Percentiles rank a stretch among this genome's conserved stretches.
Evolutionary conservation across 2,329 filamentous ascomycete genomes (phyloP).

Genomic region (Exophiala phaeomuriformis): DNA sequence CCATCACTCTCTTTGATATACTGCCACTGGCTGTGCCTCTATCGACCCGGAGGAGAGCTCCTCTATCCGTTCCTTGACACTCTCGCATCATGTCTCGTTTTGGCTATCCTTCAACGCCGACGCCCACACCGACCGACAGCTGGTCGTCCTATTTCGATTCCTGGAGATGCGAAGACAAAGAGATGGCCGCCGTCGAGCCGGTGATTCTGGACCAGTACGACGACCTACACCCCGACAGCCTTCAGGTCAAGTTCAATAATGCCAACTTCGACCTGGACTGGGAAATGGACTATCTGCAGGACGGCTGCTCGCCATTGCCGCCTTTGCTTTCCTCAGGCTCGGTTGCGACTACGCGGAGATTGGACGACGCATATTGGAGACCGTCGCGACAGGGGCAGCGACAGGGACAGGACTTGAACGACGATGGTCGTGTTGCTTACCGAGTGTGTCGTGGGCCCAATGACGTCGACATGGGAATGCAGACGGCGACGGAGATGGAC

Average conservation of each 20-base stretch:
- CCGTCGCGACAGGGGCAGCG: conserved; percentile 2
- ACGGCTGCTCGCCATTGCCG: conserved; percentile 7
- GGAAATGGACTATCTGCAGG: conserved; percentile 9
- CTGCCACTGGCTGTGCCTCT: neutral
- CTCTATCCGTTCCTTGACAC: neutral
- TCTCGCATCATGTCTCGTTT: conserved; percentile 4
- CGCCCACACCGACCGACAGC: conserved; percentile 13
- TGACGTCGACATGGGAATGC: conserved; percentile 6
- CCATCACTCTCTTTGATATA: neutral
- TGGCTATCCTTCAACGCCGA: conserved; percentile 6
- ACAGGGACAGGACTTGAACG: conserved; percentile 1
- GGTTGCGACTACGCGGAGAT: conserved; percentile 2
- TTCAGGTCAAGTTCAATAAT: conserved; percentile 9
- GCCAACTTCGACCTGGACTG: conserved; percentile 12
- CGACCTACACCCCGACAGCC: conserved; percentile 13
- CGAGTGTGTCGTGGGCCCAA: neutral
- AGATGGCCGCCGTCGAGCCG: conserved; percentile 13
- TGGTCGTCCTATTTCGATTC: conserved; percentile 23
- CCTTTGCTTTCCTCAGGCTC: neutral
- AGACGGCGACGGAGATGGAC: conserved; percentile 1
- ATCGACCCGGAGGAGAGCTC: neutral
- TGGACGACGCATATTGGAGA: conserved; percentile 1
- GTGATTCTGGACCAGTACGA: conserved; percentile 17
- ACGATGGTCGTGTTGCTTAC: neutral
- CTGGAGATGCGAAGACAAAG: conserved; percentile 15